phyloP scores from a whole-genome alignment of 176 grass and related monocot species.

The Bothriochloa decipiens region DNA sequence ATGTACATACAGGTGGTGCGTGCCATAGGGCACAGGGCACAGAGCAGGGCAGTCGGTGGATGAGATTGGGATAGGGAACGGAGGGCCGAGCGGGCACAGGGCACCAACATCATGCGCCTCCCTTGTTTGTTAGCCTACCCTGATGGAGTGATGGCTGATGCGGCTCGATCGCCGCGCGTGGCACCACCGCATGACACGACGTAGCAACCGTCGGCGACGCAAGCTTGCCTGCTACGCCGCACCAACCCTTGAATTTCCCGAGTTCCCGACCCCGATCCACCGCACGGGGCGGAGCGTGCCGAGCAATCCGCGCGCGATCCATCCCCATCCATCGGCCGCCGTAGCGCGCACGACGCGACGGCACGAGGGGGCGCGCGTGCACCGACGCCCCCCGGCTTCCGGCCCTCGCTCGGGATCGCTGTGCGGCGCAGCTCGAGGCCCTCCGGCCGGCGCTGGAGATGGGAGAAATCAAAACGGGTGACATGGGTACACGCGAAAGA shows the following conservation, averaged over 20 bases:
- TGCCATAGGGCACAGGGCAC: no score
- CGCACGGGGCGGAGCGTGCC: no score
- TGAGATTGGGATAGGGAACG: no score
- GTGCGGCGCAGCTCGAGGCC: background rate
- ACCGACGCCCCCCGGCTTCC: background rate
- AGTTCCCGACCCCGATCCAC: background rate
- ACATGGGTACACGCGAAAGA: no score
- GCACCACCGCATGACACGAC: conserved; percentile 41
- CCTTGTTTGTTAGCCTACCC: no score
- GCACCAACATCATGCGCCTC: no score
- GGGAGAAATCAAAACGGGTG: background rate
- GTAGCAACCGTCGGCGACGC: conserved; percentile 42
- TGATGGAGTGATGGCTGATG: background rate
- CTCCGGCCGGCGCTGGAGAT: background rate
- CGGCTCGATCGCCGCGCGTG: background rate
- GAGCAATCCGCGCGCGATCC: background rate
- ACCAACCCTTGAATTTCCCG: no score
- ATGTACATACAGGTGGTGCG: no score
- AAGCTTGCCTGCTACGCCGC: conserved; percentile 11
- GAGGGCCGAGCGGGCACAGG: no score
- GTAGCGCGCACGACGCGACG: background rate
- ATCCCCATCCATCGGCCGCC: background rate
- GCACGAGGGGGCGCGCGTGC: background rate
- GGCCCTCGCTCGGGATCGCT: background rate
- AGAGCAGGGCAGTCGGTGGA: no score